These are phyloP conservation scores for Clonostachys rosea DNA, from an alignment of 2,329 filamentous ascomycete genomes.

Conservation along the genomic window DNA sequence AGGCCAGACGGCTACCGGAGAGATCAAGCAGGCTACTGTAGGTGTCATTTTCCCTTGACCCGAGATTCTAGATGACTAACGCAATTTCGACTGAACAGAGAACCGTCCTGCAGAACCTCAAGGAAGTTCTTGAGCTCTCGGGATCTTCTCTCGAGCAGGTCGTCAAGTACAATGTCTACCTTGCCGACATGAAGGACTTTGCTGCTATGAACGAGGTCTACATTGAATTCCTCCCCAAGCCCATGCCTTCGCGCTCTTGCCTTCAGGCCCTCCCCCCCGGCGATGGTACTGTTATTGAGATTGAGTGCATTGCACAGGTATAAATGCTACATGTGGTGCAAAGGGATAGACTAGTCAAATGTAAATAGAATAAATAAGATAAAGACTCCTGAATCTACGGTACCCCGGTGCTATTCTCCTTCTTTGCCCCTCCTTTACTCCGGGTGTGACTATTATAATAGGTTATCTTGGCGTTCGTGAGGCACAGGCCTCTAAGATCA, in stretches of 20 bases:
- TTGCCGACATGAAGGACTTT: constrained; percentile 69
- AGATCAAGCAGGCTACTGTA: constrained; percentile 40
- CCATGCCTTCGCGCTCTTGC: constrained; percentile 34
- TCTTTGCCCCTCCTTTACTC: too few relatives aligned
- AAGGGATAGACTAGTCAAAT: too few relatives aligned
- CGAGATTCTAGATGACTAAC: background rate
- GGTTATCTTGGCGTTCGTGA: too few relatives aligned
- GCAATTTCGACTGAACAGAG: constrained; percentile 2
- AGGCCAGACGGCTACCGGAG: constrained; percentile 41
- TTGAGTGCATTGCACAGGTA: constrained; percentile 35
- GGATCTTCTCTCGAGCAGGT: constrained; percentile 59
- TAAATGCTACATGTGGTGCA: constrained; percentile 4
- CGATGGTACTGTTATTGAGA: constrained; percentile 33
- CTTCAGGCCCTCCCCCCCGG: constrained; percentile 31
- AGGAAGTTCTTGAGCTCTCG: constrained; percentile 64
- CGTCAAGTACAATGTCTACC: constrained; percentile 68
- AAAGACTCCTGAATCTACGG: too few relatives aligned
- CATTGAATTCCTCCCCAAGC: constrained; percentile 30
- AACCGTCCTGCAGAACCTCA: constrained; percentile 42
- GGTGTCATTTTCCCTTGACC: constrained; percentile 3
- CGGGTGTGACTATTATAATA: too few relatives aligned
- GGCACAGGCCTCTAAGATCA: too few relatives aligned
- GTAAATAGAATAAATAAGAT: too few relatives aligned
- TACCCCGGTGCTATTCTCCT: too few relatives aligned
- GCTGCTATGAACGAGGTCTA: constrained; percentile 51